Percentiles rank a stretch among this genome's conserved stretches.
Conservation (phyloP, 2,329 filamentous ascomycete genomes). For the Fusarium heterosporum region DNA sequence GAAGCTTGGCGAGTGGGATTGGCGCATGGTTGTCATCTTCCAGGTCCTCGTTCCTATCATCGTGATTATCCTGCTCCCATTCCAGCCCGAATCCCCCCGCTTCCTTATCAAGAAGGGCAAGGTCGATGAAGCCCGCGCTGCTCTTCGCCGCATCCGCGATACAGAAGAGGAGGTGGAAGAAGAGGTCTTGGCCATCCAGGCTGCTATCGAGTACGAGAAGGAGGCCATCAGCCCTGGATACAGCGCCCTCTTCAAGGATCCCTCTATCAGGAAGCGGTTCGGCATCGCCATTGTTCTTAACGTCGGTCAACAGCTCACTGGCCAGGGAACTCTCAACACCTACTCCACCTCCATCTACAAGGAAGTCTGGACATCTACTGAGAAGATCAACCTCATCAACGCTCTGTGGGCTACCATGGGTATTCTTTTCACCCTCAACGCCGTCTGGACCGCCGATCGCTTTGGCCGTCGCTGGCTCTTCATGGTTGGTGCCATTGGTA, state of each 20-base stretch:
- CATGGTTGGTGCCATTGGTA: constrained; percentile 75
- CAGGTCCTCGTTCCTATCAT: constrained; percentile 74
- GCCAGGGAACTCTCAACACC: constrained; percentile 77
- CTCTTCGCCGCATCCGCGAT: constrained; percentile 71
- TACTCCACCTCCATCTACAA: constrained; percentile 82
- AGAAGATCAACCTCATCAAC: constrained; percentile 78
- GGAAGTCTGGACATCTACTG: constrained; percentile 70
- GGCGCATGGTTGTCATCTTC: constrained; percentile 79
- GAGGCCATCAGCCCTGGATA: constrained; percentile 74
- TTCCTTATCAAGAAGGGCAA: constrained; percentile 74
- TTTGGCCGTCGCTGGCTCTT: constrained; percentile 78
- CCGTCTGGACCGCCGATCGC: constrained; percentile 78
- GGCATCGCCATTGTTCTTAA: constrained; percentile 74
- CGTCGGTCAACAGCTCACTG: constrained; percentile 77
- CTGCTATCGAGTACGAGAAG: constrained; percentile 78
- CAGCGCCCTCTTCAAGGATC: constrained; percentile 75
- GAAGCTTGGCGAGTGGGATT: constrained; percentile 76
- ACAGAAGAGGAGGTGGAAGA: constrained; percentile 74
- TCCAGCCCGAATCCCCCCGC: constrained; percentile 75
- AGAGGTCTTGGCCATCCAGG: constrained; percentile 72
- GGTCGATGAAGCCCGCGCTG: constrained; percentile 68
- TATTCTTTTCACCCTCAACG: constrained; percentile 79
- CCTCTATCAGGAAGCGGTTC: constrained; percentile 74
- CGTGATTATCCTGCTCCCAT: constrained; percentile 71
- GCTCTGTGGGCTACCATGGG: constrained; percentile 79